phyloP scores from a whole-genome alignment of 2,329 filamentous ascomycete species.

The Aspergillus carbonarius region DNA sequence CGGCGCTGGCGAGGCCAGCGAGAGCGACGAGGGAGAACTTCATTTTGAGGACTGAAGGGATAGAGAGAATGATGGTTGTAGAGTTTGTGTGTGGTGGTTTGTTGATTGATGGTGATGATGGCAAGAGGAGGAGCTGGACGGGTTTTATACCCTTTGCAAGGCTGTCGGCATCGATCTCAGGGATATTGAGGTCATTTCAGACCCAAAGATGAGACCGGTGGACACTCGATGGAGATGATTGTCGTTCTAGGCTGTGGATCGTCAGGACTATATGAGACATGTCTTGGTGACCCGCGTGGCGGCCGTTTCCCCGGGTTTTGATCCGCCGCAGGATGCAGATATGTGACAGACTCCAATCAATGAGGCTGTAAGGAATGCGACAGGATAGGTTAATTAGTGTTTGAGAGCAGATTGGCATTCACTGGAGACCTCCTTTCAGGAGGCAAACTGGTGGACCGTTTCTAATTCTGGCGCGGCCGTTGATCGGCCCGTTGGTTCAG shows the following conservation, averaged over 20 bases:
- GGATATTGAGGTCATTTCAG: neutral
- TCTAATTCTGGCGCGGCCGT: neutral
- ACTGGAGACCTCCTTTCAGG: neutral
- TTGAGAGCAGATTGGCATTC: no score
- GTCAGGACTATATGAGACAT: neutral
- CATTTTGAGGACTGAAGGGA: slow-evolving; percentile 20
- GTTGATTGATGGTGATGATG: neutral
- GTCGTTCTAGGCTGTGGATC: neutral
- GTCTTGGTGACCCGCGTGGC: neutral
- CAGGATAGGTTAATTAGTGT: no score
- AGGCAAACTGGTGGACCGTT: neutral
- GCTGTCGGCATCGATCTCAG: neutral
- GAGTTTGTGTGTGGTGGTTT: neutral
- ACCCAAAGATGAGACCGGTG: slow-evolving; percentile 1
- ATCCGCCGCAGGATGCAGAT: neutral
- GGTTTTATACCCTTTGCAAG: neutral
- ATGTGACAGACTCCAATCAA: neutral
- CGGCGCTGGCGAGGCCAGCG: slow-evolving; percentile 21
- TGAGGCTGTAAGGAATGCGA: neutral
- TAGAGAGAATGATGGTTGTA: neutral
- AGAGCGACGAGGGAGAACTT: slow-evolving; percentile 29
- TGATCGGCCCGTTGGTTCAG: neutral
- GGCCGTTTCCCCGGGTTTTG: neutral
- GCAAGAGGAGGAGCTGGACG: neutral
- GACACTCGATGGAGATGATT: neutral